Conservation (phyloP, 2,329 filamentous ascomycete genomes). For the Exophiala sp. region DNA sequence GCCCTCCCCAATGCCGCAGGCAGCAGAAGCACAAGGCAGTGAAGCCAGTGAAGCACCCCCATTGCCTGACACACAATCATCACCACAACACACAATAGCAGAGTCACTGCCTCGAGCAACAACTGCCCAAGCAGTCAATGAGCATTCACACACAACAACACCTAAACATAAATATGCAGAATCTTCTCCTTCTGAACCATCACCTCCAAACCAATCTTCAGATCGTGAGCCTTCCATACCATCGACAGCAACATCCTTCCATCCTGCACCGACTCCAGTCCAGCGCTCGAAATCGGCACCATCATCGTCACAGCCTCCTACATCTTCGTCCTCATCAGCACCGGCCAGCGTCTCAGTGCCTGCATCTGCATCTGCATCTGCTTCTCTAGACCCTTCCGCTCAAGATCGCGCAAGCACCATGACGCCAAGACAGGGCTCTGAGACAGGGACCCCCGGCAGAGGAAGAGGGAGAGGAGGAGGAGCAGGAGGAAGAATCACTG, state of each 20-base stretch:
- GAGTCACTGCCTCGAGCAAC: not conserved
- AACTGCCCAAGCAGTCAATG: not conserved
- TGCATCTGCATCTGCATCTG: no score
- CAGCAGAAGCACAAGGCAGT: not conserved
- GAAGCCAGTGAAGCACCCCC: not conserved
- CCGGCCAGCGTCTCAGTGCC: no score
- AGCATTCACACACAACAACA: not conserved
- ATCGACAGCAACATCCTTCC: not conserved
- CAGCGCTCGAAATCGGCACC: not conserved
- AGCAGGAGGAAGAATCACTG: not conserved
- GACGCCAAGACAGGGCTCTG: not conserved
- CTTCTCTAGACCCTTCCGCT: no score
- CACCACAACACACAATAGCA: not conserved
- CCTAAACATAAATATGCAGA: not conserved
- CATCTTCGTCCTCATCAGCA: not conserved
- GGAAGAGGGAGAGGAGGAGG: no score
- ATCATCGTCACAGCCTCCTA: not conserved
- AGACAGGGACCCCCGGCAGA: not conserved
- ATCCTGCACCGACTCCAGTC: not conserved
- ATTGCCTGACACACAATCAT: not conserved
- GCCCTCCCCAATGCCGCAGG: not conserved
- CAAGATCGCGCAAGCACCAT: not conserved
- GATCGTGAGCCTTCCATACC: not conserved
- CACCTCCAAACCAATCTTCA: not conserved
- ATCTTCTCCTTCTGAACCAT: not conserved